These are phyloP conservation scores for Bromus sterilis DNA, from an alignment of 176 grass and related monocot genomes.

Conservation along the genomic window DNA sequence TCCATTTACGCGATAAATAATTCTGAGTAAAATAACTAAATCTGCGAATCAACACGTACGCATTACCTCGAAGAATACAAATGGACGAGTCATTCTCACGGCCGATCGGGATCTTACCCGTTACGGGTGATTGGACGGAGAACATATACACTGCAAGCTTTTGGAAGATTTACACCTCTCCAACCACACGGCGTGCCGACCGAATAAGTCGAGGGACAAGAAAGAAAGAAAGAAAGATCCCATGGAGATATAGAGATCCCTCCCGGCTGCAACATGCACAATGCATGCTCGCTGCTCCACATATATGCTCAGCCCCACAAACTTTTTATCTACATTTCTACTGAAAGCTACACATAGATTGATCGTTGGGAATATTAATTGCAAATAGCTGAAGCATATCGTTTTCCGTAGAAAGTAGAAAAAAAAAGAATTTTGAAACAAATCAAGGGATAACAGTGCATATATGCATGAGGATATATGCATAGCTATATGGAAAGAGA, in stretches of 20 bases:
- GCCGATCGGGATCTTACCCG: neutral
- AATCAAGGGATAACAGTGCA: conserved; percentile 2
- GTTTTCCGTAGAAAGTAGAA: neutral
- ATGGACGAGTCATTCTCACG: neutral
- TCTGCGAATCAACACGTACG: neutral
- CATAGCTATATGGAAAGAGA: no score
- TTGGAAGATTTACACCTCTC: conserved; percentile 12
- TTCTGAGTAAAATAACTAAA: neutral
- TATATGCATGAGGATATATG: neutral
- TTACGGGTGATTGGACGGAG: neutral
- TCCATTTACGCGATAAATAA: no score
- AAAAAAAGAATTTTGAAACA: neutral
- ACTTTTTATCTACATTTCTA: conserved; percentile 1
- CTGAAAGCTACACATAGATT: conserved; percentile 5
- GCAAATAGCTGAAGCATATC: neutral
- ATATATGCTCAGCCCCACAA: conserved; percentile 2
- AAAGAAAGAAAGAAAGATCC: conserved; percentile 11
- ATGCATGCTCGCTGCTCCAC: conserved; percentile 7
- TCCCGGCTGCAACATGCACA: neutral
- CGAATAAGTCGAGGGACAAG: neutral
- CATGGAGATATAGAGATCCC: neutral
- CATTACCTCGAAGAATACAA: neutral
- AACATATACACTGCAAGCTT: conserved; percentile 13
- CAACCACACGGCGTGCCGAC: conserved; percentile 21
- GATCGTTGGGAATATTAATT: neutral